Base-by-base conservation (phyloP, 2,329 filamentous ascomycete species). In the Curvularia sp. region DNA sequence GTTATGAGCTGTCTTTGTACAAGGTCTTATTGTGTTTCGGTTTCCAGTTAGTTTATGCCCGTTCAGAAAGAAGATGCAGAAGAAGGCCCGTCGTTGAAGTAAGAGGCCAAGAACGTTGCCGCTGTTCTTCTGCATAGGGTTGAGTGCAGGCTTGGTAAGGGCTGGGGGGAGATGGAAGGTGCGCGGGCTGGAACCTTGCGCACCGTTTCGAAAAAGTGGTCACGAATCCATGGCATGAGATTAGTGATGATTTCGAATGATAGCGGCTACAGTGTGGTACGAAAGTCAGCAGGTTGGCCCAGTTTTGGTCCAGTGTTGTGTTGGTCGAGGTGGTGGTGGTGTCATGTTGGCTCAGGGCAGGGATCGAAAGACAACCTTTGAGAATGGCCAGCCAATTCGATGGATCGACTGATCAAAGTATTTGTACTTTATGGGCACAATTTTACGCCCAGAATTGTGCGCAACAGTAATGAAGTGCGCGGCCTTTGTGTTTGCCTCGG, bases 201-300 rank as follows among this genome's bases (percentile, higher is more conserved):
- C 5, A 43, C 49, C 26, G 67, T 60, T 13, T 57, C 33, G 50
- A 62, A 65, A 46, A 69, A 64, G 9, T 60, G 62, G 10, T 66
- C 58, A 1, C 54, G 53, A 46, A 69, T 59, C 49, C 55, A 65
- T 26, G 59, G 61, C 33, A 62, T 55, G 12, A 74, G 49, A 2
- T 59, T 53, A 10, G 49, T 57, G 54, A 71, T 66, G 2, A 69
- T 55, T 47, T 70, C 71, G 57, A 67, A 74, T 1, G 69, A 63
- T 8, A 59, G 59, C 2, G 67, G 63, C 71, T 69, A 74, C 49
- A 68, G 72, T 1, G 66, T 70, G 15, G 72, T 56, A 8, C 69
- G 64, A 12, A 63, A 53, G 7, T 64, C 65, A n/a, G 58, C 55
- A 7, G 59, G 57, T 43, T 31, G 30, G 8, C 47, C 60, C 15